These are phyloP conservation scores for Sclerotinia sclerotiorum DNA, from an alignment of 2,329 filamentous ascomycete species.

Conservation along the genomic window DNA sequence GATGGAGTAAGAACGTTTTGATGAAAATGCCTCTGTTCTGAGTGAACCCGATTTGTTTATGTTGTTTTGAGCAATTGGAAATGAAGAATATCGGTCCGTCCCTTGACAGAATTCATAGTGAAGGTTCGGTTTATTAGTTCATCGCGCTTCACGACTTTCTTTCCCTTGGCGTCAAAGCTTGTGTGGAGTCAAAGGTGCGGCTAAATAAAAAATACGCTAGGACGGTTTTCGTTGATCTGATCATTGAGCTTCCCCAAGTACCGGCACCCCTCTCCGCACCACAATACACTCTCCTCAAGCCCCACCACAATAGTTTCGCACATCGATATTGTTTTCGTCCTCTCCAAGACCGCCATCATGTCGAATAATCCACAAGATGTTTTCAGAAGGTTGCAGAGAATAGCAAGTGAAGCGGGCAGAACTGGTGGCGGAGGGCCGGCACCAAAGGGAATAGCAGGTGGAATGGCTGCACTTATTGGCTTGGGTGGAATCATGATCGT, in stretches of 20 bases:
- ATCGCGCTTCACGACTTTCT: constrained; percentile 21
- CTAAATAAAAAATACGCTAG: constrained; percentile 22
- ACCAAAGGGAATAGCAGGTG: constrained; percentile 54
- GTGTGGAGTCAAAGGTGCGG: constrained; percentile 21
- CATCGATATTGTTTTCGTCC: neutral
- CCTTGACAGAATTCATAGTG: neutral
- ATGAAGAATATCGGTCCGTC: neutral
- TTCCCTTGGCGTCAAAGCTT: constrained; percentile 22
- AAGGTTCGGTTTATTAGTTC: neutral
- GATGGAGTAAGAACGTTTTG: neutral
- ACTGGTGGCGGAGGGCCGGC: constrained; percentile 43
- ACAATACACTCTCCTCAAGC: neutral
- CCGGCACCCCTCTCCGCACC: neutral
- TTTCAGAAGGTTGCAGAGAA: constrained; percentile 61
- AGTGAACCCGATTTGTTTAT: neutral
- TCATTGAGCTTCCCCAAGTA: constrained; percentile 13
- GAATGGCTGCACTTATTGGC: constrained; percentile 53
- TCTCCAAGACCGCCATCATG: constrained; percentile 33
- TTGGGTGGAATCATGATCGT: constrained; percentile 55
- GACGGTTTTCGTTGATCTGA: constrained; percentile 20
- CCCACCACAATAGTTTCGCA: constrained; percentile 9
- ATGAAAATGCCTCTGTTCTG: neutral
- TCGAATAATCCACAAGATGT: constrained; percentile 60
- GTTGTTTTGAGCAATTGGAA: constrained; percentile 2
- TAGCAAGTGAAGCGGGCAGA: constrained; percentile 56